phyloP scores from a whole-genome alignment of 352 stramenopile species.

The Pythium insidiosum region DNA sequence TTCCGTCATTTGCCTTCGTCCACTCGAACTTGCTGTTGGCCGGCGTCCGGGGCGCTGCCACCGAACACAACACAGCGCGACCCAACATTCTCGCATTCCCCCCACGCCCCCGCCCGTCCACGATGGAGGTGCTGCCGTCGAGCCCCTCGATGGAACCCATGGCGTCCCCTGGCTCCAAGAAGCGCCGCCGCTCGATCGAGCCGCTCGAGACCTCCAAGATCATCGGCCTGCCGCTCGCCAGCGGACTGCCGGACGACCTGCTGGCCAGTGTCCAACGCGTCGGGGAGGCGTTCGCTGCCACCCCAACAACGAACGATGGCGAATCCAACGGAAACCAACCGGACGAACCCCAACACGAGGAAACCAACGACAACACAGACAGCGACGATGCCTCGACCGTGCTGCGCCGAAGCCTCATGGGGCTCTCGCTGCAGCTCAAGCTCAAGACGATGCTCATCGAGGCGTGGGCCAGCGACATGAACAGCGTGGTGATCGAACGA shows the following conservation, averaged over 20 bases:
- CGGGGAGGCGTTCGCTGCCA: too few relatives aligned
- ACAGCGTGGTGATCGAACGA: constrained; percentile 81
- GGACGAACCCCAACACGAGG: constrained; percentile 3
- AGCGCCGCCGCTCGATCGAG: constrained; percentile 61
- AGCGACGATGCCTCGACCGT: constrained; percentile 11
- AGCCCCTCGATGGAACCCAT: constrained; percentile 17
- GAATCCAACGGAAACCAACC: constrained; percentile 6
- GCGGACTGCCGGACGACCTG: constrained; percentile 14
- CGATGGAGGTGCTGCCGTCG: constrained; percentile 35
- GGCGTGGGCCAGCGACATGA: constrained; percentile 79
- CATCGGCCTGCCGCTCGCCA: constrained; percentile 33
- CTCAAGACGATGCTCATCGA: constrained; percentile 82
- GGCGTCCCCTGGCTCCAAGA: constrained; percentile 28
- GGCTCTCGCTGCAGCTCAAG: constrained; percentile 73
- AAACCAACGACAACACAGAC: constrained; percentile 10
- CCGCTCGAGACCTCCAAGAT: constrained; percentile 46
- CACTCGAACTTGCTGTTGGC: too few relatives aligned
- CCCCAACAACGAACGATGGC: constrained; percentile 13
- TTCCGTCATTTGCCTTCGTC: too few relatives aligned
- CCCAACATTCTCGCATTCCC: not conserved
- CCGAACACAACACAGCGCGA: constrained; percentile 5
- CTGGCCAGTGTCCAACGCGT: constrained; percentile 17
- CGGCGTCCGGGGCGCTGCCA: too few relatives aligned
- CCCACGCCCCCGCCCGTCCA: too few relatives aligned
- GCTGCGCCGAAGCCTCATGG: constrained; percentile 63